These are phyloP conservation scores for Hordeum vulgare DNA, from an alignment of 176 grass and related monocot genomes.

Conservation along the genomic window DNA sequence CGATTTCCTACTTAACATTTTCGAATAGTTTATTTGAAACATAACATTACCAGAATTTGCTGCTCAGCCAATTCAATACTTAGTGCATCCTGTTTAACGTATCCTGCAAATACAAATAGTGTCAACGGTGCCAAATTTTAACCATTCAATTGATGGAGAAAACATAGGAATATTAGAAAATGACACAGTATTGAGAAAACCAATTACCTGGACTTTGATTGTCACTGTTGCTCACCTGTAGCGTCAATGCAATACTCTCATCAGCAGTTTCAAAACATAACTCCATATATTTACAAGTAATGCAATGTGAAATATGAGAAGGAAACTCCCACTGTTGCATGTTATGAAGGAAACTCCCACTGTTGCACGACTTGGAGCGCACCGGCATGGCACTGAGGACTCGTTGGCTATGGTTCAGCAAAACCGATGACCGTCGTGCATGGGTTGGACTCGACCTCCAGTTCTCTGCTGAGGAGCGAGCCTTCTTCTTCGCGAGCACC, in stretches of 20 bases:
- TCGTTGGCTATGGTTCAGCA: too few relatives aligned
- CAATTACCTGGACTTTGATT: constrained; percentile 63
- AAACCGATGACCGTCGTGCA: too few relatives aligned
- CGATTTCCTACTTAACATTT: not conserved
- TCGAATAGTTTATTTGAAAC: not conserved
- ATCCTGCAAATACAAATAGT: constrained; percentile 45
- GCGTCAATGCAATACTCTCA: constrained; percentile 27
- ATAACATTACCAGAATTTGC: constrained; percentile 84
- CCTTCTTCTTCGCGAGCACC: too few relatives aligned
- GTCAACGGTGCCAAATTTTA: constrained; percentile 5
- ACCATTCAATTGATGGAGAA: not conserved
- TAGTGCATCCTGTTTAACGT: constrained; percentile 53
- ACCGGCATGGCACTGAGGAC: too few relatives aligned
- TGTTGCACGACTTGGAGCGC: too few relatives aligned
- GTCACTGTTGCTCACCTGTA: constrained; percentile 55
- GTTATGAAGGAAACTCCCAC: too few relatives aligned
- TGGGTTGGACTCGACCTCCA: too few relatives aligned
- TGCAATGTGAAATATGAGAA: not conserved
- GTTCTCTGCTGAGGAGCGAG: too few relatives aligned
- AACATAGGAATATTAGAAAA: not conserved
- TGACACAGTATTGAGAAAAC: not conserved
- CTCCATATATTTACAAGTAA: constrained; percentile 14
- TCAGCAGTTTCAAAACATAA: constrained; percentile 14
- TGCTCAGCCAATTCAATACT: constrained; percentile 75
- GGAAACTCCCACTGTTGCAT: not conserved